A percentile compares a stretch with the other conserved stretches of the same genome.
phyloP scores from a whole-genome alignment of 345 rosid genomes.

The Stellera chamaejasme region DNA sequence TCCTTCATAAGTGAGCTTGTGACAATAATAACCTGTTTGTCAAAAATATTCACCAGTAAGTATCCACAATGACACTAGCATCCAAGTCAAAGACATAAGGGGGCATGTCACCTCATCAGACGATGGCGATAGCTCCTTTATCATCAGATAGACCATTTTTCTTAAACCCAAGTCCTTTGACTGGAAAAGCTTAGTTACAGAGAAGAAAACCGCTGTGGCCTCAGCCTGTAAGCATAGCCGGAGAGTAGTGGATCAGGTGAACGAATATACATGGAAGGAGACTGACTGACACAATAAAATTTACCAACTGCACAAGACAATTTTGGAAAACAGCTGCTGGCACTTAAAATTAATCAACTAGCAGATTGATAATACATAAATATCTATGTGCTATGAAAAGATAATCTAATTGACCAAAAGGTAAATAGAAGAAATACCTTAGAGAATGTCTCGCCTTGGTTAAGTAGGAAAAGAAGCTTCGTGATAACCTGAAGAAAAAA shows the following conservation, averaged over 20 bases:
- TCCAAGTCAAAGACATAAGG: background rate
- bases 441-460: conserved; percentile 92
- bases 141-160: conserved; percentile 97
- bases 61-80: background rate
- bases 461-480: conserved; percentile 85
- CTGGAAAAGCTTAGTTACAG: conserved; percentile 95
- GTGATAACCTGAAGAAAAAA: conserved; percentile 63
- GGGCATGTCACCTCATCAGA: conserved; percentile 77
- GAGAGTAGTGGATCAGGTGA: conserved; percentile 8
- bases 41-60: background rate
- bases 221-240: conserved; percentile 42
- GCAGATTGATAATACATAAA: background rate
- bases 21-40: conserved; percentile 76
- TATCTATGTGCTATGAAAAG: background rate
- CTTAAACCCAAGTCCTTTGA: conserved; percentile 88
- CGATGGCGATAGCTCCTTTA: conserved; percentile 95
- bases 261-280: background rate
- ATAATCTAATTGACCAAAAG: background rate
- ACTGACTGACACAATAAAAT: too few species aligned
- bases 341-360: background rate
- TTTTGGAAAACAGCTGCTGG: background rate
- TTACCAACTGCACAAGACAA: background rate
- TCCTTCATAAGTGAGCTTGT: conserved; percentile 99
- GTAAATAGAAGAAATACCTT: conserved; percentile 40
- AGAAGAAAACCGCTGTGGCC: conserved; percentile 93